Base-by-base conservation (phyloP, 208 protist species). In the Angomonas desouzai region DNA sequence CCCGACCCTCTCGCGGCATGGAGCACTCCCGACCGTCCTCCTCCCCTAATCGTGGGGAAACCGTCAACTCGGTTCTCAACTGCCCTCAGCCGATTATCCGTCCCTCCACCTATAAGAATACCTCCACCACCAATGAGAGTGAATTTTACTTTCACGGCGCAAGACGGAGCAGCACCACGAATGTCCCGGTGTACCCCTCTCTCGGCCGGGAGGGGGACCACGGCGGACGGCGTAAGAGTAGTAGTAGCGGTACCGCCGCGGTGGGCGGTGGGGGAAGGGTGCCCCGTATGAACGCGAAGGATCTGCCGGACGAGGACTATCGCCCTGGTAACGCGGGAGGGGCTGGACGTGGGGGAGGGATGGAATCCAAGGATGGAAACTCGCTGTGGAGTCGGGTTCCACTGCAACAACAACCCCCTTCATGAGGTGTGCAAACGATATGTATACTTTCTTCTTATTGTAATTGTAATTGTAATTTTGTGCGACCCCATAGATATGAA, bases 71-170 rank as follows among this genome's bases (percentile, higher is more conserved):
- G 4, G 20, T 51, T 13, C 45, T 51, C 3, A 23, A 51, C 45
- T 51, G 45, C 20, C 45, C 45, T 23, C 45, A 51, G 20, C 45
- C 45, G 18, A 51, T 51, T 51, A 51, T 51, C 10, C 45, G 45
- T 9, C 45, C 45, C 6, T 51, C 10, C 20, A 27, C 45, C 45
- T 51, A 51, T 23, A 51, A 13, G 6, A 23, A 23, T 13, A 23
- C 10, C 45, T 9, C 45, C 9, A 23, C 18, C 20, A 23, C 45
- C 6, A 23, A 51, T 4, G 45, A 27, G 18, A 23, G 20, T 51
- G 18, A 27, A 16, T 51, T 27, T 51, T 51, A 51, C 20, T 13
- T 23, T 13, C 6, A 23, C 18, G 45, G 18, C 18, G 18, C 18
- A 13, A 3, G 45, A 16, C 45, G 45, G 18, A 51, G 45, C 45